Conservation (phyloP, 305 asterid genomes). For the Stenogyne calaminthoides region DNA sequence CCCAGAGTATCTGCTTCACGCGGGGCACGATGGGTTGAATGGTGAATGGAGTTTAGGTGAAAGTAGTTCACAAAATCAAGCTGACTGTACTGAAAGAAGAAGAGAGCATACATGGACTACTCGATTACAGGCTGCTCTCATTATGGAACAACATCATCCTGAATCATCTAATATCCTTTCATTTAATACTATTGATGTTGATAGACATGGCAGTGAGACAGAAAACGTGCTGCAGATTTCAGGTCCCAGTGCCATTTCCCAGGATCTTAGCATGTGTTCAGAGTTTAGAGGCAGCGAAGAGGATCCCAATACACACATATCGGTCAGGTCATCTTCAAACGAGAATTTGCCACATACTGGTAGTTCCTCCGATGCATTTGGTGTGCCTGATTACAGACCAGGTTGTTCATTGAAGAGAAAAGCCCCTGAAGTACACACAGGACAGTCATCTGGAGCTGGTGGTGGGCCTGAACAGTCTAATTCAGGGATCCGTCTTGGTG, state of each 20-base stretch:
- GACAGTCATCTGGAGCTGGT: slow-evolving; percentile 73
- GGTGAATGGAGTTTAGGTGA: slow-evolving; percentile 70
- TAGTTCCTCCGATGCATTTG: slow-evolving; percentile 48
- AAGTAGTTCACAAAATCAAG: slow-evolving; percentile 59
- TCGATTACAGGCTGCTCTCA: slow-evolving; percentile 38
- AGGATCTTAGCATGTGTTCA: slow-evolving; percentile 56
- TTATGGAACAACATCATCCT: slow-evolving; percentile 35
- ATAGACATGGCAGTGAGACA: slow-evolving; percentile 36
- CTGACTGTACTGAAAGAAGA: slow-evolving; percentile 45
- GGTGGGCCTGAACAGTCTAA: slow-evolving; percentile 52
- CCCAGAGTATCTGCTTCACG: slow-evolving; percentile 47
- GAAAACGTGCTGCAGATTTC: slow-evolving; percentile 45
- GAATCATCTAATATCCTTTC: slow-evolving; percentile 45
- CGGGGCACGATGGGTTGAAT: slow-evolving; percentile 41
- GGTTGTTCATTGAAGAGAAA: slow-evolving; percentile 73
- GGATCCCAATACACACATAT: slow-evolving; percentile 6
- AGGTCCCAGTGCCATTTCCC: slow-evolving; percentile 40
- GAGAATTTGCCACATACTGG: slow-evolving; percentile 41
- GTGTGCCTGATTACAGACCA: slow-evolving; percentile 43
- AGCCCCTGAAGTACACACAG: slow-evolving; percentile 56
- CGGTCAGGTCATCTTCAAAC: slow-evolving; percentile 44
- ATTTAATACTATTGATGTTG: slow-evolving; percentile 41
- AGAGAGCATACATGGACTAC: slow-evolving; percentile 51
- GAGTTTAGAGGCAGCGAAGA: slow-evolving; percentile 35
- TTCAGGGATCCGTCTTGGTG: slow-evolving; percentile 65